phyloP scores from a whole-genome alignment of 2,329 filamentous ascomycete species.

The Colletotrichum sp. region DNA sequence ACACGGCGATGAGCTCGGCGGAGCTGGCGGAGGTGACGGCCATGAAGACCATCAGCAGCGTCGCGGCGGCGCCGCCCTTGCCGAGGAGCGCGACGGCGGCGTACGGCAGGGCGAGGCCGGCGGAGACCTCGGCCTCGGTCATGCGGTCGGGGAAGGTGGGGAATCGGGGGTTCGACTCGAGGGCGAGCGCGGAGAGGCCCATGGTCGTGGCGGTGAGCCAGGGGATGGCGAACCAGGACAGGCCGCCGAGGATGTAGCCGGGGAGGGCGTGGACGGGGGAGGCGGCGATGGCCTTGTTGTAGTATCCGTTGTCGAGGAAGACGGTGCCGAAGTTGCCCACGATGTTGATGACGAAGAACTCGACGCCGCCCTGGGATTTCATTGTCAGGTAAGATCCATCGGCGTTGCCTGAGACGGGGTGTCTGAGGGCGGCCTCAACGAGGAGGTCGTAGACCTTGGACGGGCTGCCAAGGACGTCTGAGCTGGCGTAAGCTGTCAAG shows the following conservation, averaged over 20 bases:
- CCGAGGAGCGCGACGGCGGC: slow-evolving; percentile 81
- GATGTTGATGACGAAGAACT: slow-evolving; percentile 83
- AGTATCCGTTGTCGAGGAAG: slow-evolving; percentile 81
- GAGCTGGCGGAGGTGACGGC: slow-evolving; percentile 81
- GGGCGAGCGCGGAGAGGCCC: slow-evolving; percentile 77
- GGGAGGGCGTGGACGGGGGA: slow-evolving; percentile 80
- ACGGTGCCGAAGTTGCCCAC: slow-evolving; percentile 77
- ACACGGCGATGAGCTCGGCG: slow-evolving; percentile 82
- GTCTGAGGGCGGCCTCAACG: slow-evolving; percentile 64
- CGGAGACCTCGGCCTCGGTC: slow-evolving; percentile 71
- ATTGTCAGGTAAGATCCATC: slow-evolving; percentile 82
- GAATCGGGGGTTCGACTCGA: slow-evolving; percentile 72
- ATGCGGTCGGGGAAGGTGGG: slow-evolving; percentile 73
- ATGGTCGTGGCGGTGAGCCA: slow-evolving; percentile 85
- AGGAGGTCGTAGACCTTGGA: slow-evolving; percentile 71
- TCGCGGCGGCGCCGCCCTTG: slow-evolving; percentile 75
- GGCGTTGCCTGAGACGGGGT: slow-evolving; percentile 77
- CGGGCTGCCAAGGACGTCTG: slow-evolving; percentile 70
- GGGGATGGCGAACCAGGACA: slow-evolving; percentile 85
- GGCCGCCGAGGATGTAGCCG: slow-evolving; percentile 77
- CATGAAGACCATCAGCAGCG: slow-evolving; percentile 82
- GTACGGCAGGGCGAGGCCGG: slow-evolving; percentile 79
- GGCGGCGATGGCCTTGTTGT: slow-evolving; percentile 85
- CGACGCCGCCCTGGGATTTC: slow-evolving; percentile 69
- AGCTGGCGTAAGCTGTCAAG: slow-evolving; percentile 66